Percentiles rank a stretch among this genome's conserved stretches.
phyloP scores from a whole-genome alignment of 1,139 yeast genomes.

The Pichia sp. region DNA sequence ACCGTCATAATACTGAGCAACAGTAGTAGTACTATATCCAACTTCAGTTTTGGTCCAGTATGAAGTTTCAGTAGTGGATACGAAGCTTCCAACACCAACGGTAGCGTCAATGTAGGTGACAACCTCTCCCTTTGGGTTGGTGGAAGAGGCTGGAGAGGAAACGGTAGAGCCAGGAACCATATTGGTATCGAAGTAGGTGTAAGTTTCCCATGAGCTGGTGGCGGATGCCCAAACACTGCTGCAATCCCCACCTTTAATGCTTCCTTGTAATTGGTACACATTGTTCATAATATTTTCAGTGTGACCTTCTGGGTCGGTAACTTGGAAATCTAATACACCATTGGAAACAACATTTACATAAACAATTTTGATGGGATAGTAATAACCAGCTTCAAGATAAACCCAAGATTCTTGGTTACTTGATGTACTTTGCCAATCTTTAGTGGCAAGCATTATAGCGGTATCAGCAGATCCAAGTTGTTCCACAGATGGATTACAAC shows the following conservation, averaged over 20 bases:
- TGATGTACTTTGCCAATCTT: slow-evolving; percentile 2
- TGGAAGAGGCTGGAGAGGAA: slow-evolving; percentile 3
- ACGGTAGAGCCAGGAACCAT: slow-evolving; percentile 7
- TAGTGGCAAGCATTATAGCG: slow-evolving; percentile 14
- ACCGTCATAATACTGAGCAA: background rate
- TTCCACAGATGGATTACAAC: slow-evolving; percentile 19
- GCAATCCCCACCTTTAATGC: slow-evolving; percentile 4
- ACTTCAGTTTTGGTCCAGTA: background rate
- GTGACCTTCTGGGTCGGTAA: slow-evolving; percentile 4
- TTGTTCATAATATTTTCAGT: background rate
- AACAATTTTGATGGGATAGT: slow-evolving; percentile 24
- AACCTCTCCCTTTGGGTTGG: background rate
- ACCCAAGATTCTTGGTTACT: slow-evolving; percentile 8
- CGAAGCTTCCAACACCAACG: slow-evolving; percentile 4
- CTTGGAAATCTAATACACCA: slow-evolving; percentile 1
- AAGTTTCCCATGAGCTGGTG: background rate
- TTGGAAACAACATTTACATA: slow-evolving; percentile 13
- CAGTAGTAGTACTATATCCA: background rate
- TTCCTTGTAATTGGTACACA: slow-evolving; percentile 9
- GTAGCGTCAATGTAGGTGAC: slow-evolving; percentile 2
- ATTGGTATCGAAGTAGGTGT: slow-evolving; percentile 1
- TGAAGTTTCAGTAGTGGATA: background rate
- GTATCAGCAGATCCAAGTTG: slow-evolving; percentile 7
- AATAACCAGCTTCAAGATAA: slow-evolving; percentile 17
- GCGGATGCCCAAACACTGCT: background rate